Conservation (phyloP, 192 early-diverging fungal species). For the Coemansia sp. region DNA sequence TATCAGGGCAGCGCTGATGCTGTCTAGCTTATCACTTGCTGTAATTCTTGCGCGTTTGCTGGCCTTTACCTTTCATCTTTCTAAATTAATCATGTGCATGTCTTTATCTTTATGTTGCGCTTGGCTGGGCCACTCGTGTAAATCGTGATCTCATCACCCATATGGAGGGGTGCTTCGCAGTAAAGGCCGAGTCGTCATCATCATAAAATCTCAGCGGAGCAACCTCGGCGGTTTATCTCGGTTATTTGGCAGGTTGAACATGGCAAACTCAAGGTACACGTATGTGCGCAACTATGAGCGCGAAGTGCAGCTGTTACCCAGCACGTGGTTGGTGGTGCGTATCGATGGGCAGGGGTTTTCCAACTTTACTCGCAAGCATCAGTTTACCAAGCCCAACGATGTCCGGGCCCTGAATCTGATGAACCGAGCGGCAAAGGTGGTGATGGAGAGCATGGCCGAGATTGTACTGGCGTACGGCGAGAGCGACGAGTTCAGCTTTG, state of each 20-base stretch:
- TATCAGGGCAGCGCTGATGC: neutral
- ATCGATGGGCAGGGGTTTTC: constrained; percentile 90
- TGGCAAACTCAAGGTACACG: constrained; percentile 94
- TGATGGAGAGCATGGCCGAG: constrained; percentile 80
- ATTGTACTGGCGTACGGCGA: constrained; percentile 86
- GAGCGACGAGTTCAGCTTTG: constrained; percentile 91
- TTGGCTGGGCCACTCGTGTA: too few species aligned
- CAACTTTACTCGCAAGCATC: constrained; percentile 77
- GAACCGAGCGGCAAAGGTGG: constrained; percentile 72
- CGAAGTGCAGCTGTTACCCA: constrained; percentile 71
- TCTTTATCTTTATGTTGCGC: too few species aligned
- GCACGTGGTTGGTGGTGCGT: constrained; percentile 87
- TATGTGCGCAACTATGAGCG: constrained; percentile 89
- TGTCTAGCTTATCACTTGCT: neutral
- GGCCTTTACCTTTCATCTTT: neutral
- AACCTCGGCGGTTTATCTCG: too few species aligned
- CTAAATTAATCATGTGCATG: neutral
- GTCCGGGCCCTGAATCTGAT: constrained; percentile 73
- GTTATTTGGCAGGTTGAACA: constrained; percentile 23
- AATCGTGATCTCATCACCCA: too few species aligned
- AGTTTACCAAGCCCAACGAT: constrained; percentile 79
- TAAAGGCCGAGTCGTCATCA: too few species aligned
- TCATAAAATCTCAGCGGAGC: too few species aligned
- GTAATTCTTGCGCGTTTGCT: neutral
- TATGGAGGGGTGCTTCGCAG: too few species aligned